A percentile compares a stretch with the other conserved stretches of the same genome.
Conservation (phyloP, 176 grass and related monocot genomes). For the Ensete glaucum region DNA sequence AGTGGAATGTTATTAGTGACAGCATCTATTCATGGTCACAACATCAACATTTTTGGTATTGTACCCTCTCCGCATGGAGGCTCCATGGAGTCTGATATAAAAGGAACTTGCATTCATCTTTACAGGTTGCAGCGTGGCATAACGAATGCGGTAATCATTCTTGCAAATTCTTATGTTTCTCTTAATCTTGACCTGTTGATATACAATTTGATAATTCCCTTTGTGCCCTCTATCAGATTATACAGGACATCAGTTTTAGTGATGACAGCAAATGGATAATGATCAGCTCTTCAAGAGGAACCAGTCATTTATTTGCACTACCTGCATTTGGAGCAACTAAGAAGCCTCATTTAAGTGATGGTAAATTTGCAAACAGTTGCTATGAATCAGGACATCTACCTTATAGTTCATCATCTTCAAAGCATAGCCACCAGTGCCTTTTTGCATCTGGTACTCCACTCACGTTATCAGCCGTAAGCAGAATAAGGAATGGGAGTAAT, state of each 20-base stretch:
- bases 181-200: constrained; percentile 10
- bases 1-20: constrained; percentile 92
- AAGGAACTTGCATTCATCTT: constrained; percentile 67
- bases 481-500: constrained; percentile 83
- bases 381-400: constrained; percentile 32
- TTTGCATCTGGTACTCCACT: constrained; percentile 53
- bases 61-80: constrained; percentile 51
- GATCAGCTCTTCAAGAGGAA: constrained; percentile 93
- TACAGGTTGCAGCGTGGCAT: constrained; percentile 91
- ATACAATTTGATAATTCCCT: constrained; percentile 5
- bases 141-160: constrained; percentile 64
- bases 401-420: constrained; percentile 34
- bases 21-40: constrained; percentile 84
- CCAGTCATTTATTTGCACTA: constrained; percentile 75
- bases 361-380: constrained; percentile 37
- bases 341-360: constrained; percentile 45
- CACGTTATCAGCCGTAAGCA: constrained; percentile 77
- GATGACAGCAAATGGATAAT: constrained; percentile 94
- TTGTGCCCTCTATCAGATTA: constrained; percentile 51
- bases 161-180: constrained; percentile 18
- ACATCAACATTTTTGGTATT: constrained; percentile 86
- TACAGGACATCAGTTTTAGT: constrained; percentile 96
- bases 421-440: constrained; percentile 52
- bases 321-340: constrained; percentile 55
- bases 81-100: constrained; percentile 39